Conservation (phyloP, 768 basidiomycete species). For the Lanmaoa rubissima region DNA sequence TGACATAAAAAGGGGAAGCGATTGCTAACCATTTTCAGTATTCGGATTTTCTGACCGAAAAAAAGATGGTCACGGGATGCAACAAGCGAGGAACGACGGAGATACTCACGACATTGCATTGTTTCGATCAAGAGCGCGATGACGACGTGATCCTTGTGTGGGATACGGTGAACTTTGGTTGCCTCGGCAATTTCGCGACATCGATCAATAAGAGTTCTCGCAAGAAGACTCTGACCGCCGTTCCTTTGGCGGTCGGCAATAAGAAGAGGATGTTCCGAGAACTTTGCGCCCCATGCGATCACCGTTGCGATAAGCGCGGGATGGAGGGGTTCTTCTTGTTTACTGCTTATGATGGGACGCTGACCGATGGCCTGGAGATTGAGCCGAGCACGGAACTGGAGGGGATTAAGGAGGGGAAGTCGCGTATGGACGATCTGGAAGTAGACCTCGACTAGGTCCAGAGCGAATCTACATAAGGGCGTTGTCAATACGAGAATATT, state of each 20-base stretch:
- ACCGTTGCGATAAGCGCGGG: conserved; percentile 82
- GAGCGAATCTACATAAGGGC: conserved; percentile 65
- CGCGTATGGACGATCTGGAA: conserved; percentile 92
- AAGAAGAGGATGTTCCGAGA: conserved; percentile 87
- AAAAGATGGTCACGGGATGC: conserved; percentile 6
- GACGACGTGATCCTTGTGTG: conserved; percentile 77
- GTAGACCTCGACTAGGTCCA: conserved; percentile 92
- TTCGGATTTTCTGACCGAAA: conserved; percentile 61
- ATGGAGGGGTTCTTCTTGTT: conserved; percentile 49
- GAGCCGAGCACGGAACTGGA: conserved; percentile 74
- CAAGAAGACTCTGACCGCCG: conserved; percentile 70
- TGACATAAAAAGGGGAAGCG: conserved; percentile 12
- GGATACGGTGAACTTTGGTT: conserved; percentile 80
- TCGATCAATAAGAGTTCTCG: conserved; percentile 73
- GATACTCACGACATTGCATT: conserved; percentile 78
- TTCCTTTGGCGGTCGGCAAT: conserved; percentile 72
- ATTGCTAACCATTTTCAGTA: conserved; percentile 59
- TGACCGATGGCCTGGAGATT: conserved; percentile 37
- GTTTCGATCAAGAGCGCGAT: conserved; percentile 81
- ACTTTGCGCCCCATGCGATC: conserved; percentile 90
- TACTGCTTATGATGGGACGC: conserved; percentile 20
- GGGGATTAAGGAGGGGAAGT: conserved; percentile 81
- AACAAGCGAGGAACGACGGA: neutral
- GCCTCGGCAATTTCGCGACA: conserved; percentile 85
- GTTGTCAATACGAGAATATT: conserved; percentile 12